Conservation (phyloP, 768 basidiomycete species). For the Phanerodontia chrysosporium region DNA sequence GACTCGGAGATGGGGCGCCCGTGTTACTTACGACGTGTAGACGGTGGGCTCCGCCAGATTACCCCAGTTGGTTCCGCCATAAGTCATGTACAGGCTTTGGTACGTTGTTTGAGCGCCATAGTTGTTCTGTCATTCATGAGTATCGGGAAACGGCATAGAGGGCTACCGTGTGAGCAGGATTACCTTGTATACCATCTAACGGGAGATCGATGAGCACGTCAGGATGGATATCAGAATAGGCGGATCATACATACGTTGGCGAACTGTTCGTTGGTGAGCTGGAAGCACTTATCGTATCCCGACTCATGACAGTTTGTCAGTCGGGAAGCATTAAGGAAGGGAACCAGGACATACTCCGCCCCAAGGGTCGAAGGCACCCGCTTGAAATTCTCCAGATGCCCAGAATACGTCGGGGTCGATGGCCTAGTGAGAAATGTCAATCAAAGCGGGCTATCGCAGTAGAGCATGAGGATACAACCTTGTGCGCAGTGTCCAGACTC, state of each 20-base stretch:
- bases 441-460: too few relatives aligned
- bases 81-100: slow-evolving; percentile 22
- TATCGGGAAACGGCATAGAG: neutral
- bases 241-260: slow-evolving; percentile 20
- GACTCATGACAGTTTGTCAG: slow-evolving; percentile 8
- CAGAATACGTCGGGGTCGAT: slow-evolving; percentile 18
- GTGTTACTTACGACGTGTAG: slow-evolving; percentile 17
- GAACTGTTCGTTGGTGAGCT: slow-evolving; percentile 20
- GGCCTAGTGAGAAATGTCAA: slow-evolving; percentile 2
- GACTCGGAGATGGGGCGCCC: neutral
- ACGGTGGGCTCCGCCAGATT: slow-evolving; percentile 21
- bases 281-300: slow-evolving; percentile 23
- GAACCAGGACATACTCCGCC: slow-evolving; percentile 17
- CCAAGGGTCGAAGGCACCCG: slow-evolving; percentile 23
- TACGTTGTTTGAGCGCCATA: slow-evolving; percentile 18
- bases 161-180: neutral
- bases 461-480: slow-evolving; percentile 5
- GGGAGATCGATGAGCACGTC: neutral
- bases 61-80: slow-evolving; percentile 25
- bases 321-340: neutral
- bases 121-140: slow-evolving; percentile 18
- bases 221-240: neutral
- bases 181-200: slow-evolving; percentile 11
- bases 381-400: slow-evolving; percentile 19
- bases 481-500: slow-evolving; percentile 10